Evolutionary conservation across 2,329 filamentous ascomycete genomes (phyloP).

Genomic region (Nectriaceae sp.): DNA sequence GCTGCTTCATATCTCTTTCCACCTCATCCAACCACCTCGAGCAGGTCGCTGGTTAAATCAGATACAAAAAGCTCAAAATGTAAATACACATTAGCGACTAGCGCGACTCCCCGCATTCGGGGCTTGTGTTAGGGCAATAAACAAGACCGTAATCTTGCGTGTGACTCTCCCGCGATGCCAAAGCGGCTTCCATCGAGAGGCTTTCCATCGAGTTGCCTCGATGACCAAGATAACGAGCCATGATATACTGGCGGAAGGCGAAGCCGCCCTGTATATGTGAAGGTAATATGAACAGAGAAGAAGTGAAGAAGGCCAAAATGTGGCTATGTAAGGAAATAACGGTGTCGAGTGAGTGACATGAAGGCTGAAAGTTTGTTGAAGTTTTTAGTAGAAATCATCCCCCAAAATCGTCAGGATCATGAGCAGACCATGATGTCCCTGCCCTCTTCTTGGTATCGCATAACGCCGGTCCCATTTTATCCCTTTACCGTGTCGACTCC

Average conservation of each 20-base stretch:
- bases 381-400: constrained; percentile 24
- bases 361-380: constrained; percentile 19
- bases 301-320: constrained; percentile 12
- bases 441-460: constrained; percentile 26
- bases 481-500: constrained; percentile 24
- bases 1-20: constrained; percentile 10
- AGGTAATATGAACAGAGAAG: constrained; percentile 25
- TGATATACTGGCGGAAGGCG: constrained; percentile 13
- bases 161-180: neutral
- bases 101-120: constrained; percentile 16
- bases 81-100: constrained; percentile 33
- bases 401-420: constrained; percentile 24
- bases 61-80: constrained; percentile 24
- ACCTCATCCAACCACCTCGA: constrained; percentile 25
- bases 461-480: constrained; percentile 33
- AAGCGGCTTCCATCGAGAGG: neutral
- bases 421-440: constrained; percentile 24
- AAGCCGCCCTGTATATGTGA: constrained; percentile 23
- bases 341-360: constrained; percentile 25
- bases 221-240: constrained; percentile 18
- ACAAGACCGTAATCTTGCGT: neutral
- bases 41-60: constrained; percentile 21
- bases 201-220: constrained; percentile 13
- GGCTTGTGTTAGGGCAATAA: constrained; percentile 1
- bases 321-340: constrained; percentile 18